Conservation (phyloP, 352 stramenopile species). For the Phytophthora idaei region DNA sequence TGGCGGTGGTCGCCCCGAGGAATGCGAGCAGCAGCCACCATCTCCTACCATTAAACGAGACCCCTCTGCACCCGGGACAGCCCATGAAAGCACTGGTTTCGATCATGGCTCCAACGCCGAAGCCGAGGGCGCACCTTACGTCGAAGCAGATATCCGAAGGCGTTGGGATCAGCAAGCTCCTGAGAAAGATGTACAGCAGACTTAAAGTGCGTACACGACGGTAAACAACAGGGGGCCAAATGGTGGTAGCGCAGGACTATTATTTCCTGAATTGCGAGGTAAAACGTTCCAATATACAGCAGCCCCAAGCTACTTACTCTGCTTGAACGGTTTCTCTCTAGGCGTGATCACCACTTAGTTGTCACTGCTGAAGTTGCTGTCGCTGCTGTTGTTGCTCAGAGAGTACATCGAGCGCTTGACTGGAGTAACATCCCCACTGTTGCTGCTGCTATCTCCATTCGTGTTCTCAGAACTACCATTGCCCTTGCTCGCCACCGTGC, state of each 20-base stretch:
- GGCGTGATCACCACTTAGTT: constrained; percentile 14
- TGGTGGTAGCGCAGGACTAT: constrained; percentile 16
- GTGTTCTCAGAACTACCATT: constrained; percentile 34
- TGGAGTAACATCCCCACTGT: constrained; percentile 37
- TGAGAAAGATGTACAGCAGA: constrained; percentile 12
- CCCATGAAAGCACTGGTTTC: constrained; percentile 8
- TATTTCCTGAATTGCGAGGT: constrained; percentile 12
- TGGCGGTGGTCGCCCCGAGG: constrained; percentile 48
- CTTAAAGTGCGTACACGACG: constrained; percentile 7
- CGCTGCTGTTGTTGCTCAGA: constrained; percentile 66
- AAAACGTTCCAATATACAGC: constrained; percentile 11
- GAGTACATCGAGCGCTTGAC: constrained; percentile 64
- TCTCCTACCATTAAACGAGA: constrained; percentile 84
- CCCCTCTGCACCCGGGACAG: constrained; percentile 33
- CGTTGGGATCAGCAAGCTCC: constrained; percentile 20
- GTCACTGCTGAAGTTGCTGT: constrained; percentile 50
- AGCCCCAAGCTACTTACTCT: constrained; percentile 23
- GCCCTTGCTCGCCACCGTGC: constrained; percentile 35
- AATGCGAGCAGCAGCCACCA: constrained; percentile 75
- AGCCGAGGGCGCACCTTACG: constrained; percentile 7
- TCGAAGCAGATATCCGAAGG: constrained; percentile 12
- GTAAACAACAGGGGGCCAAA: not conserved
- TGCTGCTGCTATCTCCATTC: constrained; percentile 26
- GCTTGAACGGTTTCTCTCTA: constrained; percentile 8
- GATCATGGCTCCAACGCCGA: constrained; percentile 3